Evolutionary conservation across 306 rosid species (phyloP).

Genomic region (Mucuna pruriens): DNA sequence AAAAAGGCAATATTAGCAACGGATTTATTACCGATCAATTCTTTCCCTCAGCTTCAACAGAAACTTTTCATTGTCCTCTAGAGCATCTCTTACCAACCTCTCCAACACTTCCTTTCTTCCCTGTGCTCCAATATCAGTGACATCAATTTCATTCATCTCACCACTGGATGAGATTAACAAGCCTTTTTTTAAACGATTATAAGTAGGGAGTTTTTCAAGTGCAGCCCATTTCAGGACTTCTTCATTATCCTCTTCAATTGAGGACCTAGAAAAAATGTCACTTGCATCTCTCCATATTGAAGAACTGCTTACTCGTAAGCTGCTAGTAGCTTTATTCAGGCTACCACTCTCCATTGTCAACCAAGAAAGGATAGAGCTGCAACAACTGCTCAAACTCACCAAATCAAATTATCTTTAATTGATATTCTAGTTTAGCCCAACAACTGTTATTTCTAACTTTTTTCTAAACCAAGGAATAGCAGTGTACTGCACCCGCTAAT

Average conservation of each 20-base stretch:
- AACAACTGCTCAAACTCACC: neutral
- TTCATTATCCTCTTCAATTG: constrained; percentile 52
- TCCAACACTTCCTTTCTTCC: constrained; percentile 43
- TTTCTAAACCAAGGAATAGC: neutral
- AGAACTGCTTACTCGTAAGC: constrained; percentile 38
- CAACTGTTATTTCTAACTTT: constrained; percentile 9
- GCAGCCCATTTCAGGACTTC: constrained; percentile 79
- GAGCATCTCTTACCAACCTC: constrained; percentile 47
- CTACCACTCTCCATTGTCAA: constrained; percentile 44
- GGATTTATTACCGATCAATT: constrained; percentile 54
- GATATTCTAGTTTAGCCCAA: no score
- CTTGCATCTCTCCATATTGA: constrained; percentile 49
- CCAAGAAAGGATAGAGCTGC: neutral
- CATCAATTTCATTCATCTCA: constrained; percentile 54
- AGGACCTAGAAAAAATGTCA: constrained; percentile 57
- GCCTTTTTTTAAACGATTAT: constrained; percentile 67
- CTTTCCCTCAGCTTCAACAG: constrained; percentile 60
- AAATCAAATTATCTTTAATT: no score
- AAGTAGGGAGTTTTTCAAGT: constrained; percentile 72
- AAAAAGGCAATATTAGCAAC: neutral
- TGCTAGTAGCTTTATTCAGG: constrained; percentile 36
- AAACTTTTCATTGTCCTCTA: constrained; percentile 53
- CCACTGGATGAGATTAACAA: constrained; percentile 54
- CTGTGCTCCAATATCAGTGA: constrained; percentile 44
- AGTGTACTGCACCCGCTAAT: neutral